Base-by-base conservation (phyloP, 192 early-diverging fungal genomes). In the Fimicolochytrium jonesii region DNA sequence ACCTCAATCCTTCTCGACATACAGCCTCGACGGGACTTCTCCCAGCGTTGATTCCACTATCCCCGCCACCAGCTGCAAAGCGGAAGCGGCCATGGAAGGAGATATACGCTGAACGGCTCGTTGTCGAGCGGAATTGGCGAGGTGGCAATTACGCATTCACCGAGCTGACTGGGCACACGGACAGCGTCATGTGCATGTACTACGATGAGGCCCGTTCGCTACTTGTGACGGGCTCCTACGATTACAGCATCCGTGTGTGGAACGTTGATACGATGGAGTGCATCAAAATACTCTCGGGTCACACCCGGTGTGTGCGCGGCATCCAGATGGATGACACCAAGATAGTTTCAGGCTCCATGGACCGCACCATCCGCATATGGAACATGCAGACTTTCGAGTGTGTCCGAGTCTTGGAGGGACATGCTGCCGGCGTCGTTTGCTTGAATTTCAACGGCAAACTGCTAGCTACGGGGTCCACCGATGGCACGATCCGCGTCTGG, bases 61-160 rank as follows among this genome's bases (percentile, higher is more conserved):
- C 37, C 9, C 35, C 35, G 6, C 53, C 29, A 9, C 49, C 49
- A 10, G 20, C 59, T 1, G 11, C 59, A 13, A 29, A 17, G 15
- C 49, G 51, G 20, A 68, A 81, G 18, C 86, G 92, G 5, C 87
- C 88, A 1, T 99, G 94, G 94, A 99, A 99, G 75, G 86, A 87
- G 44, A 88, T 99, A 28, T 99, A 94, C 70, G 86, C 92, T 5
- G 94, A 97, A 67, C 87, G 96, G 13, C 76, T 92, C 32, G 79
- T 89, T 10, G 87, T 99, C 4, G 94, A 90, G 64, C 87, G 92
- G 26, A 95, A 97, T 76, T 99, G 96, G 96, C 77, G 94, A 52
- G 85, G 85, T 56, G 86, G 86, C 58, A 85, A 85, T 48, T 95
- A 85, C 69, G 69, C 67, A 11, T 63, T 79, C 48, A 82, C 76